Evolutionary conservation across 208 protist genomes (phyloP), one percentile per base, ranked within the genome.

Genomic region (Leishmania tropica): DNA sequence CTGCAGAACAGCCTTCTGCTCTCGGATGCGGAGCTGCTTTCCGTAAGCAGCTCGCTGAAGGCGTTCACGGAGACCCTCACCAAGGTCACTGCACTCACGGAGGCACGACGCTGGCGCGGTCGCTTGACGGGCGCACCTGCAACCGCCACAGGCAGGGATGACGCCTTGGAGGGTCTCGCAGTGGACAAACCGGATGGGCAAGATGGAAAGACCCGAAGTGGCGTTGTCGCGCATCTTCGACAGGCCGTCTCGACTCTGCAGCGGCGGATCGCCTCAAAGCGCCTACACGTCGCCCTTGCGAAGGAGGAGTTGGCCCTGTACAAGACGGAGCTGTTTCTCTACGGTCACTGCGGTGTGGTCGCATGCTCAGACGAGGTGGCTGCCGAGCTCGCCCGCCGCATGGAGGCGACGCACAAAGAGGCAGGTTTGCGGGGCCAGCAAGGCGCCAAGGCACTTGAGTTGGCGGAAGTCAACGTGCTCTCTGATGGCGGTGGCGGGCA

Each of bases 271-370:
- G 86, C 88, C 53, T 70, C 80, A 1, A 84, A 82, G 31, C 86
- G 92, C 1, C 80, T 96, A 53, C 78, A 78, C 7, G 81, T 97
- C 35, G 82, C 89, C 15, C 85, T 97, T 6, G 94, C 93, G 67
- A 96, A 96, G 80, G 93, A 96, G 73, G 93, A 97, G 60, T 53
- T 97, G 19, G 90, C 89, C 7, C 78, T 96, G 6, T 97, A 92
- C 84, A 95, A 94, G 78, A 83, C 75, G 4, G 89, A 96, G 54
- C 86, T 94, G 64, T 88, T 86, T 71, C n/a, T 85, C 45, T 95
- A 92, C 79, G 85, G 78, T 19, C 82, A 87, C 24, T 83, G 82
- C 42, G 90, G 91, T 40, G 80, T 96, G 0, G 80, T 94, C 5
- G 82, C 81, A 17, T 95, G 89, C 74, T 85, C 81, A 4, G 83